phyloP scores from a whole-genome alignment of 2,329 filamentous ascomycete genomes.

The Verticillium nonalfalfae region DNA sequence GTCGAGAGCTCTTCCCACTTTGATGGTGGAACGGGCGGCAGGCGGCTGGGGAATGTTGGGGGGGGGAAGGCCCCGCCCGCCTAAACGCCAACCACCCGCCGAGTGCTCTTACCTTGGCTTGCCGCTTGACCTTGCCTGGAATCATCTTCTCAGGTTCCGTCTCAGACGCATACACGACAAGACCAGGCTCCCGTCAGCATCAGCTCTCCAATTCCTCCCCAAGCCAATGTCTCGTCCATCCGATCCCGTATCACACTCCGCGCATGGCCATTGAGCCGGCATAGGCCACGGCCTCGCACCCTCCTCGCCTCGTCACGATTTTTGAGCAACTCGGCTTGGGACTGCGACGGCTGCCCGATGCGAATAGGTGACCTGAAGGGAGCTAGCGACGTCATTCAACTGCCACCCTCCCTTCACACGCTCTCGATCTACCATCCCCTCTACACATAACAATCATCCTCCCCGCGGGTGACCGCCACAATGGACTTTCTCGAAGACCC shows the following conservation, averaged over 20 bases:
- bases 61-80: neutral
- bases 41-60: neutral
- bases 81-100: neutral
- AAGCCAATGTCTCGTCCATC: neutral
- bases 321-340: neutral
- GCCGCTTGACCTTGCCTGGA: neutral
- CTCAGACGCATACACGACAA: neutral
- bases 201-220: neutral
- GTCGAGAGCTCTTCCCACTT: neutral
- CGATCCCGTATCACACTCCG: neutral
- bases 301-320: neutral
- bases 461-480: neutral
- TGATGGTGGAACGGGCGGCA: neutral
- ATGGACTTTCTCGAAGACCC: constrained; percentile 71
- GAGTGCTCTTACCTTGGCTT: neutral
- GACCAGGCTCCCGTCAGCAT: neutral
- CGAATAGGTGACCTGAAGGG: neutral
- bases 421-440: neutral
- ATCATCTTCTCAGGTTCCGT: neutral
- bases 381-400: neutral
- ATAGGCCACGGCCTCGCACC: neutral
- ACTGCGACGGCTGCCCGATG: neutral
- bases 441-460: neutral
- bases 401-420: neutral
- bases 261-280: neutral